Base-by-base conservation (phyloP, 2,329 filamentous ascomycete genomes). In the Piedraia hortae region DNA sequence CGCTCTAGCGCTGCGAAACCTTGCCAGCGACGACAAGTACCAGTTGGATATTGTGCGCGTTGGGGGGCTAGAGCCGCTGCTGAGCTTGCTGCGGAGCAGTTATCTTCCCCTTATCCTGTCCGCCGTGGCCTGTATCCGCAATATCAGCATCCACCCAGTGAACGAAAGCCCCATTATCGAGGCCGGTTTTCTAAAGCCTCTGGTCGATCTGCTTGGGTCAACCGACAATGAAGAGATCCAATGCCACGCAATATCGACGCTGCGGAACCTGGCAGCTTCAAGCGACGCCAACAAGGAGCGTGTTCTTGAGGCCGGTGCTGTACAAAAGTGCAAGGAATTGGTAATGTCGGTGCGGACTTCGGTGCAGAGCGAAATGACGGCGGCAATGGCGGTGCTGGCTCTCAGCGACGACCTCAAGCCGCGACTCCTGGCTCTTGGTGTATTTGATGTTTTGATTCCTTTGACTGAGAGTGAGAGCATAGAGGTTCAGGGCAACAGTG, bases 91-190 rank as follows among this genome's bases (percentile, higher is more conserved):
- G 10, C 80, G 91, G 46, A 91, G 82, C 1, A 88, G 80, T 7
- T 93, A 93, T 37, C 64, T 93, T 6, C 85, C 85, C 7, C 62
- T 97, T 24, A 93, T 93, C 28, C 65, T 93, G 17, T 93, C 82
- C 10, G 85, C 85, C 20, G 85, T 97, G 31, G 85, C 85, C 21
- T 97, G 85, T 43, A 97, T 97, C 43, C 72, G 85, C 36, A 97
- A 97, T 45, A 97, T 97, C 34, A 93, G 82, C 26, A 97, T 97
- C 33, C 85, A 97, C 43, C 85, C 85, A 10, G 56, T 82, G 40
- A 97, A 97, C 47, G 85, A 97, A 48, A 91, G 82, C 6, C 85
- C 85, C 1, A 97, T 97, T 32, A 97, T 97, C 38, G 85, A 97
- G 39, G 82, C 82, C 18, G 85, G 82, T 26, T 97, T 97, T 47